These are phyloP conservation scores for Amauroascus niger DNA, from an alignment of 2,329 filamentous ascomycete genomes.

Conservation along the genomic window DNA sequence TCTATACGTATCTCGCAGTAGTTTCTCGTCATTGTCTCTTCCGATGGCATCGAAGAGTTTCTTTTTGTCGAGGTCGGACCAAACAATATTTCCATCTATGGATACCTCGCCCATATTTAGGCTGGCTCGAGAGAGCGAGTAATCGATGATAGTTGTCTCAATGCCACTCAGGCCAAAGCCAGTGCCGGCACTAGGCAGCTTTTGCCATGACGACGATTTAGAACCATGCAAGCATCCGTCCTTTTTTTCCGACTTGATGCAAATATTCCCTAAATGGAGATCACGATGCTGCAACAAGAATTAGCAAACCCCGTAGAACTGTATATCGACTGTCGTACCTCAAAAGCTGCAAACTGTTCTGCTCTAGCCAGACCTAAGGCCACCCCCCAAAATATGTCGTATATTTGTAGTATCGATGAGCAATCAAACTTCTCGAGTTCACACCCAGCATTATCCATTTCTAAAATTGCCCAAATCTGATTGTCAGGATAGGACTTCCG, in stretches of 20 bases:
- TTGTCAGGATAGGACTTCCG: conserved; percentile 45
- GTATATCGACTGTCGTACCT: conserved; percentile 29
- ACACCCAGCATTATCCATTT: conserved; percentile 56
- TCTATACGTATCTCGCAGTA: conserved; percentile 36
- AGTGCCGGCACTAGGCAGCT: conserved; percentile 22
- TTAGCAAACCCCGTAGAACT: neutral
- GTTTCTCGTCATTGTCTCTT: conserved; percentile 33
- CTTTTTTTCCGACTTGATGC: conserved; percentile 38
- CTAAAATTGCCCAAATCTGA: conserved; percentile 54
- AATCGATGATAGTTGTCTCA: conserved; percentile 58
- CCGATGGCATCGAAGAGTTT: conserved; percentile 36
- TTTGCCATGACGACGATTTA: conserved; percentile 25
- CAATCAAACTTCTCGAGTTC: conserved; percentile 44
- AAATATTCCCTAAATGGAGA: conserved; percentile 58
- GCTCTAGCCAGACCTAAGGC: conserved; percentile 51
- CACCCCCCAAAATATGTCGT: conserved; percentile 60
- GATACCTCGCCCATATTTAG: conserved; percentile 28
- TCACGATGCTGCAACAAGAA: conserved; percentile 45
- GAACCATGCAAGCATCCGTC: conserved; percentile 29
- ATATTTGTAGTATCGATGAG: conserved; percentile 41
- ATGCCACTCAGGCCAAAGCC: conserved; percentile 46
- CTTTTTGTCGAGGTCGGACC: conserved; percentile 37
- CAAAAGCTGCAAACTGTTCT: conserved; percentile 51
- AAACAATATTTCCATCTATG: conserved; percentile 26
- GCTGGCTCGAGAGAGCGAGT: conserved; percentile 55